Evolutionary conservation across 2,329 filamentous ascomycete species (phyloP).

Genomic region (Lasiodiplodia gonubiensis): DNA sequence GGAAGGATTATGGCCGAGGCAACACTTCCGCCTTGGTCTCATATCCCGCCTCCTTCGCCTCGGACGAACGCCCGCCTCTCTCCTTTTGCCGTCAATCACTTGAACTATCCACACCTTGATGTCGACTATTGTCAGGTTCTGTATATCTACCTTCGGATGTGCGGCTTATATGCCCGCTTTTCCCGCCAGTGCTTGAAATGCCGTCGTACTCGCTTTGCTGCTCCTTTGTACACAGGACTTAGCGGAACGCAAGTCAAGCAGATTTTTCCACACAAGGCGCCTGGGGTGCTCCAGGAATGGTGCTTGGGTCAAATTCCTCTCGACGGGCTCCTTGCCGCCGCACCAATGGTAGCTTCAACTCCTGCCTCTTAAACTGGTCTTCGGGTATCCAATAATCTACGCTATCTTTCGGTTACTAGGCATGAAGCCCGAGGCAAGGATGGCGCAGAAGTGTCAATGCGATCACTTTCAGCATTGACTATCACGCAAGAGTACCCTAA

Average conservation of each 20-base stretch:
- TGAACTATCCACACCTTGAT: neutral
- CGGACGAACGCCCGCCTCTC: neutral
- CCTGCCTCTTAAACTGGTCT: neutral
- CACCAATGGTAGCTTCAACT: neutral
- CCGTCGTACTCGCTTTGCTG: neutral
- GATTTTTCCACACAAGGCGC: neutral
- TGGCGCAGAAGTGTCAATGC: neutral
- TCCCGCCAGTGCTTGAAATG: neutral
- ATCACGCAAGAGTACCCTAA: neutral
- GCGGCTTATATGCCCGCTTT: neutral
- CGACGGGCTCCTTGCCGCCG: constrained; percentile 1
- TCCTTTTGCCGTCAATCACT: neutral
- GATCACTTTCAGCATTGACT: neutral
- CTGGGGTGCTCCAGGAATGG: neutral
- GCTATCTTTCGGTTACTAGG: neutral
- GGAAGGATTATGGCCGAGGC: neutral
- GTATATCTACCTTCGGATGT: neutral
- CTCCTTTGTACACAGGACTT: neutral
- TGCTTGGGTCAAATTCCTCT: constrained; percentile 3
- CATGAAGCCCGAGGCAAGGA: neutral
- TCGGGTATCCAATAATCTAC: neutral
- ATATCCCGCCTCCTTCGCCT: neutral
- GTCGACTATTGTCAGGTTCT: neutral
- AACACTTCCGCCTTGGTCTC: neutral
- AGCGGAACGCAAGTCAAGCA: neutral